Percentiles rank a stretch among this genome's conserved stretches.
Conservation (phyloP, 2,329 filamentous ascomycete genomes). For the Onygenales sp. region DNA sequence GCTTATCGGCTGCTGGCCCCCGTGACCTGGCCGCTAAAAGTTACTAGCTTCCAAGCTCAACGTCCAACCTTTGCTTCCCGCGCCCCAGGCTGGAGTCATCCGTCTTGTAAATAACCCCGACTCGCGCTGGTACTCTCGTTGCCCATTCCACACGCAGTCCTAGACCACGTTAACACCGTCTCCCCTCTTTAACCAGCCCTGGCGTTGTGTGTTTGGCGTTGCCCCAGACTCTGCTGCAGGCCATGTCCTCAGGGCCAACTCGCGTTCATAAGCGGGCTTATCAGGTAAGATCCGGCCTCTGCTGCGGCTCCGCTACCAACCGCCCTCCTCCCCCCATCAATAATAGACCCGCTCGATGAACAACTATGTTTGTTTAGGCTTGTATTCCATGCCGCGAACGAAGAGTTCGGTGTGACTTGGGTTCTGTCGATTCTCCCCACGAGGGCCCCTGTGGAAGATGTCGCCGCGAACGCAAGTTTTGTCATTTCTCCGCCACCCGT, state of each 20-base stretch:
- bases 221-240: background rate
- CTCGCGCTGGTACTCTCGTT: too few species aligned
- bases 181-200: too few species aligned
- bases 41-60: too few species aligned
- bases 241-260: constrained; percentile 9
- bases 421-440: constrained; percentile 13
- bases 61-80: too few species aligned
- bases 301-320: background rate
- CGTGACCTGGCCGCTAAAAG: too few species aligned
- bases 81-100: too few species aligned
- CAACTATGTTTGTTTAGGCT: constrained; percentile 7
- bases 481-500: constrained; percentile 14
- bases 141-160: too few species aligned
- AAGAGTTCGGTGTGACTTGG: constrained; percentile 14
- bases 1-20: too few species aligned
- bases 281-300: constrained; percentile 9
- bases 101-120: too few species aligned
- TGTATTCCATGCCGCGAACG: constrained; percentile 16
- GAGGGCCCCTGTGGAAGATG: constrained; percentile 14
- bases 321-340: background rate
- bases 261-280: constrained; percentile 15
- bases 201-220: background rate
- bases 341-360: constrained; percentile 1
- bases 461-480: constrained; percentile 14
- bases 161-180: too few species aligned